phyloP scores from a whole-genome alignment of 495 filamentous ascomycete species.

The Daldinia caldariorum region DNA sequence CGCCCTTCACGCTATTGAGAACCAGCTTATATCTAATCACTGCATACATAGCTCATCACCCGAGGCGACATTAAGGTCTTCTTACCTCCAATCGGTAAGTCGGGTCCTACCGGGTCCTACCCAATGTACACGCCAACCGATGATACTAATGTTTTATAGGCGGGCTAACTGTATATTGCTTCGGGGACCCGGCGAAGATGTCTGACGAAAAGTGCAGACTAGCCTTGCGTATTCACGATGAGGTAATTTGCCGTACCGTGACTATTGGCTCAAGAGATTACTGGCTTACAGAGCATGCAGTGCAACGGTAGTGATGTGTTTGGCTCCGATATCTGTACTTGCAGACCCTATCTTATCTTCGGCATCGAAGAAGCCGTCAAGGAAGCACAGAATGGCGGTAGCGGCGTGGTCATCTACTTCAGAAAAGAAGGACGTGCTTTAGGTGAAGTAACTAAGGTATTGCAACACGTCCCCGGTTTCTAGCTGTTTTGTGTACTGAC shows the following conservation, averaged over 20 bases:
- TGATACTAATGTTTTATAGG: constrained; percentile 61
- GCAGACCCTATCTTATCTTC: constrained; percentile 95
- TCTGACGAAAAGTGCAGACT: constrained; percentile 85
- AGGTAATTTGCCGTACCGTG: constrained; percentile 56
- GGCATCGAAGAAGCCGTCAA: constrained; percentile 97
- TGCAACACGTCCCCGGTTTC: constrained; percentile 25
- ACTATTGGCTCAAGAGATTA: constrained; percentile 22
- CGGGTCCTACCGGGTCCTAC: neutral
- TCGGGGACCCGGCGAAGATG: constrained; percentile 93
- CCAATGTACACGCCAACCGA: constrained; percentile 18
- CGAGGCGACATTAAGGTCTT: constrained; percentile 94
- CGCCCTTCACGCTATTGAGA: constrained; percentile 9
- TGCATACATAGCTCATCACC: constrained; percentile 74
- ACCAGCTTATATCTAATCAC: constrained; percentile 40
- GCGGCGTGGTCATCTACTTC: constrained; percentile 98
- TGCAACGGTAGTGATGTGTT: constrained; percentile 99
- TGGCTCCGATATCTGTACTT: constrained; percentile 98
- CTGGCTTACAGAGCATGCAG: constrained; percentile 52
- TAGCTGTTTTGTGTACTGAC: constrained; percentile 29
- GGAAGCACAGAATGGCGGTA: constrained; percentile 93
- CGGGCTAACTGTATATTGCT: constrained; percentile 95
- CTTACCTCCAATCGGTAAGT: constrained; percentile 83
- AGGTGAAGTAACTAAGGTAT: constrained; percentile 95
- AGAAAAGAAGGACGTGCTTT: constrained; percentile 95
- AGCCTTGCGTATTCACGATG: constrained; percentile 93